A percentile compares a stretch with the other conserved stretches of the same genome.
Conservation (phyloP, 495 filamentous ascomycete genomes). For the Achaetomiella virescens region DNA sequence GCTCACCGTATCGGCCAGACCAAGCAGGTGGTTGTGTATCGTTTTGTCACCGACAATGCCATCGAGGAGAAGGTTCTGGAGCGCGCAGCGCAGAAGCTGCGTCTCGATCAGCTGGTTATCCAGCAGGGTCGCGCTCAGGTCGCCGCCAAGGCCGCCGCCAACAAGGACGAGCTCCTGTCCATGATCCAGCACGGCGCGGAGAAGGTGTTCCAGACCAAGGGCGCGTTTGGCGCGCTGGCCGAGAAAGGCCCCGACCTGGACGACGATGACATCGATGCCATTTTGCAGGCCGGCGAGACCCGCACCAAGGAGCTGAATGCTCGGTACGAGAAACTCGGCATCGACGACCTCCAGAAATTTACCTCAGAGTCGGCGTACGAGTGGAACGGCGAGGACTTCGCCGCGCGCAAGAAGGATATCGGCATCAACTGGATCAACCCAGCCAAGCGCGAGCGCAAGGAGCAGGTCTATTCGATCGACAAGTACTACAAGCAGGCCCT, state of each 20-base stretch:
- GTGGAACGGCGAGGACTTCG: slow-evolving; percentile 97
- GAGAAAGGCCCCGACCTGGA: slow-evolving; percentile 57
- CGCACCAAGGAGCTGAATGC: slow-evolving; percentile 84
- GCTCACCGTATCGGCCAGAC: slow-evolving; percentile 98
- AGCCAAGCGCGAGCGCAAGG: slow-evolving; percentile 95
- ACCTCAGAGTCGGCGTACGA: slow-evolving; percentile 94
- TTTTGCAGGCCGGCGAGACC: slow-evolving; percentile 80
- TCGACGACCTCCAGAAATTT: slow-evolving; percentile 97
- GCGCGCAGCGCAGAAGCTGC: slow-evolving; percentile 93
- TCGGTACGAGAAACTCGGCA: slow-evolving; percentile 94
- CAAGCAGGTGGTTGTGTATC: slow-evolving; percentile 93
- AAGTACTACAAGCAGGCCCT: slow-evolving; percentile 96
- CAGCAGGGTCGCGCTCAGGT: slow-evolving; percentile 96
- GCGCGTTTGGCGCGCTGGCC: slow-evolving; percentile 50
- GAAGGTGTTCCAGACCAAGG: slow-evolving; percentile 72
- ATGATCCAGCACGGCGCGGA: slow-evolving; percentile 99
- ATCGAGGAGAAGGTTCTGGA: slow-evolving; percentile 99
- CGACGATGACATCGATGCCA: slow-evolving; percentile 84
- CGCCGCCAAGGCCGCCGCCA: slow-evolving; percentile 75
- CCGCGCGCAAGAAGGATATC: slow-evolving; percentile 87
- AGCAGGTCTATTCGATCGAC: slow-evolving; percentile 96
- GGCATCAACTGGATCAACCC: slow-evolving; percentile 98
- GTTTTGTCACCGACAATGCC: slow-evolving; percentile 95
- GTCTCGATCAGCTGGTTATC: slow-evolving; percentile 97
- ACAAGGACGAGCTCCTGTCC: slow-evolving; percentile 89